phyloP scores from a whole-genome alignment of 352 stramenopile genomes.

The Pythium rishiriense region DNA sequence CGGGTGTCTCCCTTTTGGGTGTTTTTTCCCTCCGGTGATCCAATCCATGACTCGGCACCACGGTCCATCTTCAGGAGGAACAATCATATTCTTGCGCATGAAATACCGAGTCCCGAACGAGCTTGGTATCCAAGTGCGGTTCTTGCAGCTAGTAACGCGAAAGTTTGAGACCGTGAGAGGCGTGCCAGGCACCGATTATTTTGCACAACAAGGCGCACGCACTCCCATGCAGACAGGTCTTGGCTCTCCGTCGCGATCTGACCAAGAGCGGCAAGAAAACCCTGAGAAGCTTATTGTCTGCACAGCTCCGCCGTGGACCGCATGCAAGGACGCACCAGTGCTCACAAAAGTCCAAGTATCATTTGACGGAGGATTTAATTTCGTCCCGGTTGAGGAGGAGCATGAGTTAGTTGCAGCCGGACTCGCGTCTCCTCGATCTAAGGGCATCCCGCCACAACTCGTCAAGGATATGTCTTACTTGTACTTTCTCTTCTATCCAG shows the following conservation, averaged over 20 bases:
- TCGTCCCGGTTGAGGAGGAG: constrained; percentile 37
- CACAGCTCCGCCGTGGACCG: constrained; percentile 43
- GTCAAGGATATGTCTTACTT: constrained; percentile 65
- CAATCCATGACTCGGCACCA: constrained; percentile 67
- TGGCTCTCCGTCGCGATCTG: not conserved
- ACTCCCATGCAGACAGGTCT: not conserved
- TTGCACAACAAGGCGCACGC: not conserved
- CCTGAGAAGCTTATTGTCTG: constrained; percentile 48
- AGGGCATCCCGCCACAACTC: constrained; percentile 27
- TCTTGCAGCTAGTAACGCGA: constrained; percentile 37
- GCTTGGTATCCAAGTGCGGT: constrained; percentile 54
- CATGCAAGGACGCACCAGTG: constrained; percentile 30
- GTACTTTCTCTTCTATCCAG: constrained; percentile 76
- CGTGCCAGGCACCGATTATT: constrained; percentile 20
- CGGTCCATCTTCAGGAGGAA: constrained; percentile 60
- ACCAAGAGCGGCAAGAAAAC: constrained; percentile 27
- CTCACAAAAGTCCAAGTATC: constrained; percentile 77
- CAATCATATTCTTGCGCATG: constrained; percentile 57
- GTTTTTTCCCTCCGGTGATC: constrained; percentile 61
- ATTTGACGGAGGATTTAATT: constrained; percentile 59
- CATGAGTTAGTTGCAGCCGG: constrained; percentile 14
- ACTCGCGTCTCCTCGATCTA: constrained; percentile 7
- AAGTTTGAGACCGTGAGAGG: constrained; percentile 28
- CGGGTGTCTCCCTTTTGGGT: constrained; percentile 46
- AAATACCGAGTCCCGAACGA: constrained; percentile 62